Evolutionary conservation across 768 basidiomycete genomes (phyloP), one percentile per base, ranked within the genome.

Genomic region (Tubosaeta sp.): DNA sequence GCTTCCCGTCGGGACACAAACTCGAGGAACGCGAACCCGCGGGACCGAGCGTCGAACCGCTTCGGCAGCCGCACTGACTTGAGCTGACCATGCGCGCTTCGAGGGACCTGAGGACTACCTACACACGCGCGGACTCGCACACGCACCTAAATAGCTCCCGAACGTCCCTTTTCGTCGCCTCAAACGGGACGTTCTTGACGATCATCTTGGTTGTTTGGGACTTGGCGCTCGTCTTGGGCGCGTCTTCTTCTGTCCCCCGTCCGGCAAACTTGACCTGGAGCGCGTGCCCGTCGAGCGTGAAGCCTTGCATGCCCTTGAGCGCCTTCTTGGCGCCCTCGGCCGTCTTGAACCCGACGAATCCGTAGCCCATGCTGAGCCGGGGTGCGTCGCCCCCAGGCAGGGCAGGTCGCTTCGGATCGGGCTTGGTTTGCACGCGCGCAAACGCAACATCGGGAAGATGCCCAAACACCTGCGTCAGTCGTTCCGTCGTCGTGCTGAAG

Each of bases 121-220:
- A 17, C 17, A 19, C 32, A n/a, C 10, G 22, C 31, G 43, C n/a
- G 43, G 38, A 19, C 49, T 17, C 22, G 19, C n/a, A 33, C 4
- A 78, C 86, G 51, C 57, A 95, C 92, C 87, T 80, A 68, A 98
- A 97, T 33, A 98, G 69, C 55, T 90, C 88, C 50, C 88, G 77
- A 25, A 99, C 78, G 59, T 99, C 97, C 72, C 89, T 93, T 76
- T 88, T 91, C 39, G 87, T 87, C 42, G 88, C 91, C 70, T 99
- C 97, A 74, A 99, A 99, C 37, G 97, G 94, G 49, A 97, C 80
- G 62, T 99, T 99, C 82, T 97, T 98, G 59, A 98, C 92, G 46
- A 98, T 84, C 79, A 98, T 85, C 82, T 97, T 98, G 57, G 93
- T 89, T 56, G 88, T 87, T 53, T 78, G 78, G 46, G 78, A 81